Conservation (phyloP, 352 stramenopile genomes). For the Phytophthora megakarya region DNA sequence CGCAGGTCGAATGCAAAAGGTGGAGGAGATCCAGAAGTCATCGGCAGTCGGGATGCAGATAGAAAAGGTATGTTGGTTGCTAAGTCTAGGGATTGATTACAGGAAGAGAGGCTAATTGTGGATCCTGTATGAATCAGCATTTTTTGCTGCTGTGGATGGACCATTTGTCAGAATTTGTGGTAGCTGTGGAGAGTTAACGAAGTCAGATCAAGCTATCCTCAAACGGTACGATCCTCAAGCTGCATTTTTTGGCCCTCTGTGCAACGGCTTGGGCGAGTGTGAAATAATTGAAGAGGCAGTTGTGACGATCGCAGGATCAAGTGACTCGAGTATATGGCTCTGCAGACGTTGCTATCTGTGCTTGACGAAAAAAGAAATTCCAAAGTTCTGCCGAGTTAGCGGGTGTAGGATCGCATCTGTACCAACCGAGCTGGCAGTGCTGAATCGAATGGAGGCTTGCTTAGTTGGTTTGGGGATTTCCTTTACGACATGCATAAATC, state of each 20-base stretch:
- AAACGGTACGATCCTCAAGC: neutral
- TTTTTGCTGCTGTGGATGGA: conserved; percentile 4
- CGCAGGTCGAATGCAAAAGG: too few species aligned
- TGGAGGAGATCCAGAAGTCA: too few species aligned
- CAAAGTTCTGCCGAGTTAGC: conserved; percentile 14
- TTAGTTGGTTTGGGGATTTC: conserved; percentile 14
- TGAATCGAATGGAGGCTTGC: conserved; percentile 12
- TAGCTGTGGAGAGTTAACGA: conserved; percentile 12
- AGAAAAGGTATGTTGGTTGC: too few species aligned
- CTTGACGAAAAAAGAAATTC: neutral
- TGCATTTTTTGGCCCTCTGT: neutral
- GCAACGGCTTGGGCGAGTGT: neutral
- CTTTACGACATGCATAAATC: conserved; percentile 13
- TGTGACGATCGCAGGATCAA: neutral
- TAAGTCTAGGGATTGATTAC: too few species aligned
- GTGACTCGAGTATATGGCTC: neutral
- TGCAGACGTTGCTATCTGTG: neutral
- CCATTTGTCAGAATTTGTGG: conserved; percentile 10
- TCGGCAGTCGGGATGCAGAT: too few species aligned
- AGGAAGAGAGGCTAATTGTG: too few species aligned
- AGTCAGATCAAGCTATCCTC: neutral
- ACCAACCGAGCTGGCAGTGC: conserved; percentile 2
- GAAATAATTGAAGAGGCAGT: conserved; percentile 4
- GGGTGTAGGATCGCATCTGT: conserved; percentile 10
- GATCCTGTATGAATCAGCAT: neutral